Evolutionary conservation across 306 rosid genomes (phyloP).

Genomic region (Crotalaria pallida): DNA sequence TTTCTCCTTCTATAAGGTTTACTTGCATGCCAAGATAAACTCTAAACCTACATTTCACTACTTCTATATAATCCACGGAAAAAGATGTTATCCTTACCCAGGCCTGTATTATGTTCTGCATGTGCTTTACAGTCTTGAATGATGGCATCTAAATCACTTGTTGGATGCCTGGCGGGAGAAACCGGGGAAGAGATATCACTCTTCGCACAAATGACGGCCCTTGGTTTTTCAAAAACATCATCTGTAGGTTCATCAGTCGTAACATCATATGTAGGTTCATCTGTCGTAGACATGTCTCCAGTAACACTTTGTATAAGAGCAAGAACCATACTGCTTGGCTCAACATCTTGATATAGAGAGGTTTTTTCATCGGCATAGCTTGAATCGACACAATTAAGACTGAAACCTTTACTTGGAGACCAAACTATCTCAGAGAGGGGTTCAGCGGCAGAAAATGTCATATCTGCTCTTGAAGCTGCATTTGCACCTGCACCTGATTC

Average conservation of each 20-base stretch:
- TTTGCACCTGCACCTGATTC: conserved; percentile 95
- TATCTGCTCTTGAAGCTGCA: conserved; percentile 62
- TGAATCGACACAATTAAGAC: conserved; percentile 52
- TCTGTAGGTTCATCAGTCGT: conserved; percentile 27
- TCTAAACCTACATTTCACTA: background rate
- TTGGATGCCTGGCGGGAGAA: conserved; percentile 17
- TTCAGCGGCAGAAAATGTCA: conserved; percentile 39
- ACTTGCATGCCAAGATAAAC: background rate
- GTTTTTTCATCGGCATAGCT: conserved; percentile 36
- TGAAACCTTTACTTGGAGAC: conserved; percentile 71
- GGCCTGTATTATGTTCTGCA: conserved; percentile 31
- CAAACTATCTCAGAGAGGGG: conserved; percentile 90
- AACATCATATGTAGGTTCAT: conserved; percentile 31
- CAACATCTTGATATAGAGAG: conserved; percentile 37
- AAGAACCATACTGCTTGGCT: conserved; percentile 56
- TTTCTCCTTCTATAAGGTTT: background rate
- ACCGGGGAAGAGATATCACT: conserved; percentile 22
- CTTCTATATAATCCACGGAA: background rate
- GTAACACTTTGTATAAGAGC: conserved; percentile 33
- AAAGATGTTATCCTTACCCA: conserved; percentile 23
- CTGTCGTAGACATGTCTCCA: conserved; percentile 26
- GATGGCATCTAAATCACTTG: conserved; percentile 17
- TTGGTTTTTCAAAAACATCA: conserved; percentile 28
- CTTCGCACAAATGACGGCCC: conserved; percentile 24
- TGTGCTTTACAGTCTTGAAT: conserved; percentile 19